phyloP scores from a whole-genome alignment of 306 rosid species.

The Dalbergia cultrata region DNA sequence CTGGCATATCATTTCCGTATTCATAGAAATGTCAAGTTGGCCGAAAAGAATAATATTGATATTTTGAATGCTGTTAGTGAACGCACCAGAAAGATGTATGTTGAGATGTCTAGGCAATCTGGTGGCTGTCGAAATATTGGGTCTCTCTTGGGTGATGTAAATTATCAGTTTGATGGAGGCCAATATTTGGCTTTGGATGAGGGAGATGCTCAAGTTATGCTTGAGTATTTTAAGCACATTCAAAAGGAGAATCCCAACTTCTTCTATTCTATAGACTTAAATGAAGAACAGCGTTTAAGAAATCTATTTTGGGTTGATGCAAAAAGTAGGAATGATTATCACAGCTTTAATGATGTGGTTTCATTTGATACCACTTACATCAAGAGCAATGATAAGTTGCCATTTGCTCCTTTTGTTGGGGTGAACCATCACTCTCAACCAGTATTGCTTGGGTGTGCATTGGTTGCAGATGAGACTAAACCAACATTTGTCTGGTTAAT shows the following conservation, averaged over 20 bases:
- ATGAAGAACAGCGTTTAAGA: constrained; percentile 87
- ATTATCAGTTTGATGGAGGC: constrained; percentile 71
- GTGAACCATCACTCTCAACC: constrained; percentile 92
- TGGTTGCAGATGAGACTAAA: constrained; percentile 81
- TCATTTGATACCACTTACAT: constrained; percentile 82
- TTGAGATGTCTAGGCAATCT: constrained; percentile 88
- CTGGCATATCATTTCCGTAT: constrained; percentile 95
- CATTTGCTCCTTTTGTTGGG: constrained; percentile 92
- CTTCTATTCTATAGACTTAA: constrained; percentile 85
- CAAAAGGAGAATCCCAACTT: constrained; percentile 82
- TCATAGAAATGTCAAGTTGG: constrained; percentile 89
- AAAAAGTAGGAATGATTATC: constrained; percentile 80
- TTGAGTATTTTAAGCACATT: constrained; percentile 88
- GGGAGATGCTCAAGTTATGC: constrained; percentile 88
- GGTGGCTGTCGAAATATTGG: constrained; percentile 64
- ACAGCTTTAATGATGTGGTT: constrained; percentile 75
- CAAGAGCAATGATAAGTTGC: constrained; percentile 82
- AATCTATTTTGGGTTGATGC: constrained; percentile 94
- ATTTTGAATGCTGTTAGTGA: constrained; percentile 95
- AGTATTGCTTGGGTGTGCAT: constrained; percentile 92
- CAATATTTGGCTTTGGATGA: constrained; percentile 80
- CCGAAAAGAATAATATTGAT: constrained; percentile 92
- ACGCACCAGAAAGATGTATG: constrained; percentile 92
- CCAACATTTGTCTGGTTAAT: constrained; percentile 85
- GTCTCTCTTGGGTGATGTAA: constrained; percentile 50